Base-by-base conservation (phyloP, 345 rosid genomes). In the Linum usitatissimum region DNA sequence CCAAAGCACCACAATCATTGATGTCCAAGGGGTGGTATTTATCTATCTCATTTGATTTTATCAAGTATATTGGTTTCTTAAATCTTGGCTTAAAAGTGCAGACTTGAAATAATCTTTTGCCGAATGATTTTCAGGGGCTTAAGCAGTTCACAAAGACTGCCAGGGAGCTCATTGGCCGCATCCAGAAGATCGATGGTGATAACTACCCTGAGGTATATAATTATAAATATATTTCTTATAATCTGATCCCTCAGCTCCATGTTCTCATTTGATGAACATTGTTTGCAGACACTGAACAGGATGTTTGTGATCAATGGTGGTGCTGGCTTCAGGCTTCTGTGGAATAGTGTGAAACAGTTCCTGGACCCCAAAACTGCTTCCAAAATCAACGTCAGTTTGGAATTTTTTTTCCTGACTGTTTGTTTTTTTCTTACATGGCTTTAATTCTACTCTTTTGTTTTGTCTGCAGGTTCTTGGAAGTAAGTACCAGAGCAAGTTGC, bases 401-500 rank as follows among this genome's bases (percentile, higher is more conserved):
- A 0, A 55, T 1, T 6, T 3, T 0, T 6, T 6, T 19, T 28
- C 18, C 23, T 18, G 8, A 55, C 59, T 55, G 59, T 18, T 28
- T 20, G 2, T 5, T n/a, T 23, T 53, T 1, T n/a, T 45, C 4
- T 45, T 3, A 45, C 51, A 12, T 12, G 51, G 15, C 17, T 40
- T 7, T 40, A 7, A 45, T 15, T 45, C 15, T 7, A 0, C 5
- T 18, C 30, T 18, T 18, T 3, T n/a, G 3, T 55, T 55, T 8
- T 20, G 20, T 55, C 18, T 20, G 20, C 59, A 55, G 59, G 59
- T 55, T 55, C 59, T 55, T 55, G 59, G 59, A 3, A 18, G 3
- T 30, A 55, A 55, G 59, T 55, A 55, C 59, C 59, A 55, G 59
- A 55, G 59, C 59, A 55, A 55, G 59, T 28, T 55, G 20, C 59